Base-by-base conservation (phyloP, 176 grass and related monocot species). In the Oryza australiensis region DNA sequence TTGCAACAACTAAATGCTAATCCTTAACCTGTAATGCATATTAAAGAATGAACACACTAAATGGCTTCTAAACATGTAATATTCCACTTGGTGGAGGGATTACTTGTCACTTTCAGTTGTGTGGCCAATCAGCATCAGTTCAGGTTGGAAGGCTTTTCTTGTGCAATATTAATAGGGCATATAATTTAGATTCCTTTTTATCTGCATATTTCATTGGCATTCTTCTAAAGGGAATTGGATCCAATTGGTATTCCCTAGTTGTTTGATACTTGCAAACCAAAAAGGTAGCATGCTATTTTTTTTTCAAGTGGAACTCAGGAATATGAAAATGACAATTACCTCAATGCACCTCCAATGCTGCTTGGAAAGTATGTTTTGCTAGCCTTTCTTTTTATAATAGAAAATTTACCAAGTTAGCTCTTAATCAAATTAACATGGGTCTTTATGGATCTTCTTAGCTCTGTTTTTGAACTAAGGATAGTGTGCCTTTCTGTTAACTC, bases 1-100 rank as follows among this genome's bases (percentile, higher is more conserved):
- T 45, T 40, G 8, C 80, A 83, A 83, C 66, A 78, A 27, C 74
- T 66, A 30, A 60, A 72, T 33, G 55, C 8, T 23, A 60, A 60
- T 60, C 55, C 55, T 24, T 60, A 60, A 60, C 55, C 55, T 60
- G n/a, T 24, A 60, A 57, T 62, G 51, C 30, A 66, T 64, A 15
- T 22, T 70, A 2, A 37, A 75, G 37, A n/a, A 68, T 45, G 62
- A 35, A 63, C 63, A 46, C 24, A 24, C 38, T 63, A 62, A 70
- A 81, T 37, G 27, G 68, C 74, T 68, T 28, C 45, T 26, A 14
- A 66, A 35, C 33, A 12, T 62, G n/a, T 80, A 66, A 66, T 80
- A 69, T 29, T 80, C 66, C 33, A 74, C 13, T 60, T 75, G 33
- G 34, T 81, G 28, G 26, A 76, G 15, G 71, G 35, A 63, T 76